Percentiles rank a stretch among this genome's conserved stretches.
phyloP scores from a whole-genome alignment of 1,284 basidiomycete species.

The Lentinula novae-zelandiae region DNA sequence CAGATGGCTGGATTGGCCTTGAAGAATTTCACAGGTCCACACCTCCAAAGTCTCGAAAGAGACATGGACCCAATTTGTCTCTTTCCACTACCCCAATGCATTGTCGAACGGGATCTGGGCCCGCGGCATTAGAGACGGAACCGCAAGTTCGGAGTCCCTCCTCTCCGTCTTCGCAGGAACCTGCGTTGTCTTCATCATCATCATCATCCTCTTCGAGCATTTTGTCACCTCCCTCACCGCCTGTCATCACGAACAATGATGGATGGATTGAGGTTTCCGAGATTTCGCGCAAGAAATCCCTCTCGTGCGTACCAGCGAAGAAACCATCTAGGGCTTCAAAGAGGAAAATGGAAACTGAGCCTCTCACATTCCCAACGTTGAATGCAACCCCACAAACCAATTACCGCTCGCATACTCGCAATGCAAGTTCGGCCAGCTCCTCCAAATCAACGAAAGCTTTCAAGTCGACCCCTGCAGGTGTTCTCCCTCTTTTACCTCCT shows the following conservation, averaged over 20 bases:
- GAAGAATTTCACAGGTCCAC: constrained; percentile 16
- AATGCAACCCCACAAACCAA: not conserved
- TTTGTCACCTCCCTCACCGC: constrained; percentile 15
- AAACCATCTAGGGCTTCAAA: not conserved
- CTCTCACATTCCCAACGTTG: constrained; percentile 3
- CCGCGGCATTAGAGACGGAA: not conserved
- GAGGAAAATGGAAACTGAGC: not conserved
- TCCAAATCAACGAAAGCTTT: not conserved
- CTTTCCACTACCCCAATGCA: constrained; percentile 22
- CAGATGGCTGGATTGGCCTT: constrained; percentile 36
- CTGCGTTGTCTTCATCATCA: not conserved
- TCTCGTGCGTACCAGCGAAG: constrained; percentile 1
- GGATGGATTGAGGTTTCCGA: constrained; percentile 26
- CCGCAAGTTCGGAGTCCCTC: not conserved
- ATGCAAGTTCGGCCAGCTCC: not conserved
- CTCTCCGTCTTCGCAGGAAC: constrained; percentile 2
- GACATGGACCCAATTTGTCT: constrained; percentile 16
- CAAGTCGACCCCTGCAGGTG: not conserved
- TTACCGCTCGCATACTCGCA: not conserved
- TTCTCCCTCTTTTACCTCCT: not conserved
- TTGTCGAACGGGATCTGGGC: constrained; percentile 14
- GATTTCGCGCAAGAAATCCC: not conserved
- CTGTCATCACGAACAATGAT: constrained; percentile 18
- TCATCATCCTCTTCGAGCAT: constrained; percentile 4
- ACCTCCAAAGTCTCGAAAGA: constrained; percentile 29